Evolutionary conservation across 2,329 filamentous ascomycete genomes (phyloP), one percentile per base, ranked within the genome.

Genomic region (Rhytidhysteron rufulum): DNA sequence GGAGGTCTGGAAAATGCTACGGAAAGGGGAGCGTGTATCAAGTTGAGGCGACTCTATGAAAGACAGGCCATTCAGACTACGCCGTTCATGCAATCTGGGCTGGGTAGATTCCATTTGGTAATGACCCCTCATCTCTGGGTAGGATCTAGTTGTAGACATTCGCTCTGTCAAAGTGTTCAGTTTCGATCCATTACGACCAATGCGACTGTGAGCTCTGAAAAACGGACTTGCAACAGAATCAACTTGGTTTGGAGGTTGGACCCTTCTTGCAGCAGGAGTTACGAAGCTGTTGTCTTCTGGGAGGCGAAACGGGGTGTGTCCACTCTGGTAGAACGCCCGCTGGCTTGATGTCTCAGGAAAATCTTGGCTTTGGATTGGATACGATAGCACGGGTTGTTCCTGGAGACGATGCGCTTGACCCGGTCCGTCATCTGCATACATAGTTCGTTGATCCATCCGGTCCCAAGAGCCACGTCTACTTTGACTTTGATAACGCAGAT

Each of bases 221-320:
- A 67, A 68, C 8, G 67, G 63, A 60, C 67, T 70, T 52, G 63
- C 54, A 39, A 68, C 60, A 6, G 54, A 54, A 30, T 59, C 33
- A 18, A 25, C 18, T 19, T 24, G 21, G 11, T 30, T 17, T 1
- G 17, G 17, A 18, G 20, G 37, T 10, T 43, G 31, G 7, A 25
- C 7, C 16, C 22, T 31, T 5, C 25, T 60, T 49, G 36, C 50
- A 38, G 40, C 51, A 22, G 38, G 38, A 4, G 42, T 43, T 25
- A 20, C 24, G n/a, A n/a, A n/a, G n/a, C n/a, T 21, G 15, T n/a
- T 22, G 16, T 22, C 16, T 15, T 33, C 31, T 4, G 4, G 6
- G 17, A 18, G 4, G n/a, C 4, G 6, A 18, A 18, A 17, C 13
- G 15, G 13, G 17, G 7, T 11, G 20, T 33, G 31, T 6, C 17